These are phyloP conservation scores for Rhynchospora breviuscula DNA, from an alignment of 176 grass and related monocot species.

Conservation along the genomic window DNA sequence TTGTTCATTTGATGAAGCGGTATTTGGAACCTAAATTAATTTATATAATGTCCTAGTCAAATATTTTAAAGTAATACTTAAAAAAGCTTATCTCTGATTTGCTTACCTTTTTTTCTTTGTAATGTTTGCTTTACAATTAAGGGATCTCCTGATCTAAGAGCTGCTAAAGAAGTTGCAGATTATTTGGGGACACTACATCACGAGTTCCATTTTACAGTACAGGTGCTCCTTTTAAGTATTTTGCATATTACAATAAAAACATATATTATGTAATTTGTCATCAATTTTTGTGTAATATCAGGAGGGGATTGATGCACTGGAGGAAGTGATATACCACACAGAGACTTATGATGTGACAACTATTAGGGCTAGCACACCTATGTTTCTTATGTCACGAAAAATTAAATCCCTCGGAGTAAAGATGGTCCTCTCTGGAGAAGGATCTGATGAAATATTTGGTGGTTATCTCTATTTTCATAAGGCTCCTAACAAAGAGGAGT, in stretches of 20 bases:
- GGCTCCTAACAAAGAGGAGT: constrained; percentile 97
- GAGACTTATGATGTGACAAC: constrained; percentile 95
- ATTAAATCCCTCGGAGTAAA: constrained; percentile 97
- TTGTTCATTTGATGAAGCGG: background rate
- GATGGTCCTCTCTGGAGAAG: constrained; percentile 99
- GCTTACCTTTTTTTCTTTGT: background rate
- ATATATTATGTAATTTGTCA: constrained; percentile 2
- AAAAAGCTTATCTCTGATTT: background rate
- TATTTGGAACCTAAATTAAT: background rate
- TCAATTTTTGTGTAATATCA: constrained; percentile 35
- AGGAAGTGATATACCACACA: constrained; percentile 89
- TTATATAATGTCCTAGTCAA: background rate
- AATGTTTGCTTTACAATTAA: constrained; percentile 25
- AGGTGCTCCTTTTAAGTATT: constrained; percentile 33
- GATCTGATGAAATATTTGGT: constrained; percentile 96
- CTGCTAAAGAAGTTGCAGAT: constrained; percentile 96
- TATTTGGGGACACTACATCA: constrained; percentile 87
- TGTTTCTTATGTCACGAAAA: constrained; percentile 98
- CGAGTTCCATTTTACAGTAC: constrained; percentile 94
- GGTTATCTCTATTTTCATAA: constrained; percentile 99
- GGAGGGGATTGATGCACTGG: constrained; percentile 94
- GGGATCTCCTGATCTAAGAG: constrained; percentile 98
- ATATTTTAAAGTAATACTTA: background rate
- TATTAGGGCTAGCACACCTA: constrained; percentile 92
- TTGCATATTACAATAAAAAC: background rate